Conservation (phyloP, 2,329 filamentous ascomycete species). For the Capronia coronata region DNA sequence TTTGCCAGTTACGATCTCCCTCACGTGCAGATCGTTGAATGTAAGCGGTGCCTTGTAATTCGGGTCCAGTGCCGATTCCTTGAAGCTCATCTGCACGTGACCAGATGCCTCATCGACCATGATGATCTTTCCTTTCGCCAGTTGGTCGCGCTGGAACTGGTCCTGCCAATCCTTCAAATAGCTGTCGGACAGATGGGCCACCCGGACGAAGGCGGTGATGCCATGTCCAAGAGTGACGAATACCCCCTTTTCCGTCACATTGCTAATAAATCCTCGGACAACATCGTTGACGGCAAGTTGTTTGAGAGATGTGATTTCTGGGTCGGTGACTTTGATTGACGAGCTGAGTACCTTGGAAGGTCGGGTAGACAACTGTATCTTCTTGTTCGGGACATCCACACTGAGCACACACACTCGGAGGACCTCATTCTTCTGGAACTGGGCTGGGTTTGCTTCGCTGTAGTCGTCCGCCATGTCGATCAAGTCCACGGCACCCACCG, state of each 20-base stretch:
- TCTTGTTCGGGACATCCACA: slow-evolving; percentile 78
- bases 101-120: slow-evolving; percentile 61
- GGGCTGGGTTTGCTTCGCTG: slow-evolving; percentile 66
- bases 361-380: slow-evolving; percentile 69
- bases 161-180: slow-evolving; percentile 96
- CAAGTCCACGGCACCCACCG: slow-evolving; percentile 74
- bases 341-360: slow-evolving; percentile 88
- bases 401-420: slow-evolving; percentile 79
- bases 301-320: slow-evolving; percentile 64
- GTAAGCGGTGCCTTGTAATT: slow-evolving; percentile 67
- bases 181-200: slow-evolving; percentile 81
- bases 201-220: slow-evolving; percentile 73
- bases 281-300: slow-evolving; percentile 71
- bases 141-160: slow-evolving; percentile 76
- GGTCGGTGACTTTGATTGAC: slow-evolving; percentile 70
- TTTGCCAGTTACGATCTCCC: slow-evolving; percentile 80
- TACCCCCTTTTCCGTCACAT: slow-evolving; percentile 79
- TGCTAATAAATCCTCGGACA: slow-evolving; percentile 85
- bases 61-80: slow-evolving; percentile 73
- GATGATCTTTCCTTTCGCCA: slow-evolving; percentile 81
- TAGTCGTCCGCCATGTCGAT: slow-evolving; percentile 85
- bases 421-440: slow-evolving; percentile 76
- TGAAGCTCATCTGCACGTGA: slow-evolving; percentile 79
- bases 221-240: slow-evolving; percentile 78
- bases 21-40: slow-evolving; percentile 68